Percentiles rank a stretch among this genome's conserved stretches.
Conservation (phyloP, 83 land plant species). For the Picea abies region DNA sequence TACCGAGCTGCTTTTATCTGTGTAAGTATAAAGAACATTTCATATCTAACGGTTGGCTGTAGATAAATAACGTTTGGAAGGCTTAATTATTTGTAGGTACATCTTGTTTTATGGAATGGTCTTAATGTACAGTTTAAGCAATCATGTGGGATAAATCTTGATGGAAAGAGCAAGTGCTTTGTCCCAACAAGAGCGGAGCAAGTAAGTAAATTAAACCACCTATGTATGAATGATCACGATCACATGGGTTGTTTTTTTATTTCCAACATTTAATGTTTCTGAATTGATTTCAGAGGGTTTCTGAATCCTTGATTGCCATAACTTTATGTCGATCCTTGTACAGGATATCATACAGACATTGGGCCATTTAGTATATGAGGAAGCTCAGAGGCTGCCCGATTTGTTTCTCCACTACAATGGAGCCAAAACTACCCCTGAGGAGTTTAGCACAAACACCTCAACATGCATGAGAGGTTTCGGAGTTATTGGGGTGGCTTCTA, state of each 20-base stretch:
- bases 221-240: not conserved
- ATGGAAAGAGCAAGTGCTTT: not conserved
- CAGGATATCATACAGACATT: conserved; percentile 18
- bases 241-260: not conserved
- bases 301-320: no score
- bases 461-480: conserved; percentile 6
- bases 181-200: conserved; percentile 8
- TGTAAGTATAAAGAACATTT: no score
- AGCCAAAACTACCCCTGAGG: not conserved
- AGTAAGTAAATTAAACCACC: not conserved
- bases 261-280: not conserved
- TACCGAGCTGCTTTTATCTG: no score
- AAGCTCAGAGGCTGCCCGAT: conserved; percentile 11
- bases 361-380: conserved; percentile 17
- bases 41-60: no score
- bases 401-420: conserved; percentile 17
- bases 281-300: no score
- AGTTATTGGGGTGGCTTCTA: conserved; percentile 20
- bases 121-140: conserved; percentile 10
- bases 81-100: conserved; percentile 2
- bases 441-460: conserved; percentile 5
- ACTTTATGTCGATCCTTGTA: not conserved
- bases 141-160: not conserved
- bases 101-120: conserved; percentile 10
- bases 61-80: no score